Percentiles rank a stretch among this genome's conserved stretches.
phyloP scores from a whole-genome alignment of 192 early-diverging fungal genomes.

The Linnemannia elongata region DNA sequence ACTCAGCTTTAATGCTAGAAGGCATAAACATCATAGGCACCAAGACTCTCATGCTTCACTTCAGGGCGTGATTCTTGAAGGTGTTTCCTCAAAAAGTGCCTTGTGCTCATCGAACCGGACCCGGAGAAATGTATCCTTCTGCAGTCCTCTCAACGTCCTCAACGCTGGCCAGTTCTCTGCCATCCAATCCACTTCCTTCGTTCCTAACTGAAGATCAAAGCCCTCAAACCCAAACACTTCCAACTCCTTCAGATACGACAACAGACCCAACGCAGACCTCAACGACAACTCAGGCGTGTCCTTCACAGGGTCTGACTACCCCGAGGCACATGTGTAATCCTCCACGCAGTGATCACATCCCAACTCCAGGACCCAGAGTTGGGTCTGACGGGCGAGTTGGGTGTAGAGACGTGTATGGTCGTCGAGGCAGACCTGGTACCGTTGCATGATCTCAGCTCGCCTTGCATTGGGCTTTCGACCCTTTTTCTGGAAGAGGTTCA shows the following conservation, averaged over 20 bases:
- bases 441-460: too few relatives aligned
- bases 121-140: not conserved
- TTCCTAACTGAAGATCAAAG: not conserved
- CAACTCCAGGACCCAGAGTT: too few relatives aligned
- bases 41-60: not conserved
- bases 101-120: not conserved
- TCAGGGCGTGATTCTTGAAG: not conserved
- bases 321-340: too few relatives aligned
- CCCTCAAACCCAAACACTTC: not conserved
- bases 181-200: not conserved
- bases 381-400: too few relatives aligned
- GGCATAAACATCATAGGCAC: not conserved
- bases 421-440: too few relatives aligned
- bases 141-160: too few relatives aligned
- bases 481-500: too few relatives aligned
- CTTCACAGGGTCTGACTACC: too few relatives aligned
- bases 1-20: not conserved
- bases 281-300: not conserved
- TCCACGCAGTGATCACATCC: too few relatives aligned
- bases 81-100: not conserved
- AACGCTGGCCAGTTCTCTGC: not conserved
- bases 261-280: not conserved
- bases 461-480: too few relatives aligned
- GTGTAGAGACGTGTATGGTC: too few relatives aligned
- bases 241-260: not conserved